Evolutionary conservation across 2,329 filamentous ascomycete species (phyloP), one percentile per base, ranked within the genome.

Genomic region (Nakataea oryzae): DNA sequence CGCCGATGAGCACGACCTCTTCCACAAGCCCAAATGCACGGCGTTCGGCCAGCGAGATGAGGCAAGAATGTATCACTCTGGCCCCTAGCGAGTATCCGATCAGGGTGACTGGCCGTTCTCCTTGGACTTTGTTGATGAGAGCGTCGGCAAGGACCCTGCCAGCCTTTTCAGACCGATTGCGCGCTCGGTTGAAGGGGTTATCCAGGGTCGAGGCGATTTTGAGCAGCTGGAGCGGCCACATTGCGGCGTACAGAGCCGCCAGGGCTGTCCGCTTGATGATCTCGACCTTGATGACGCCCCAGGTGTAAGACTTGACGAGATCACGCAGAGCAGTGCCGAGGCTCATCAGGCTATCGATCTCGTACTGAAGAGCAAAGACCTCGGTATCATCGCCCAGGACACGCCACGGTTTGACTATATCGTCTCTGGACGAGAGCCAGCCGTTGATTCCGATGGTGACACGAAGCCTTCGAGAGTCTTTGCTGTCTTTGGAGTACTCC

Each of bases 381-480:
- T 96, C 93, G 1, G 88, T 82, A 64, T 89, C 82, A 34, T 83
- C 77, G 3, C 85, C 84, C 14, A 96, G 79, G 32, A 88, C 86
- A 34, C 84, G 82, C 93, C 93, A 97, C 0, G 93, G 92, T 65
- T 84, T 83, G 6, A 88, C 82, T 29, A 96, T 84, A 67, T 96
- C 91, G 32, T 88, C 83, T 66, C 89, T 85, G 9, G 85, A 80
- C 2, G 83, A 87, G 14, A 96, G 79, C 93, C 92, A 96, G 47
- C 93, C 93, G 64, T 91, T 93, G 65, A 96, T 86, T 11, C 90
- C 91, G 63, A 97, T 90, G 0, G 90, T 92, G 3, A 97, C 87
- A 13, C 91, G 84, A 3, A 96, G 76, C 3, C 88, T 82, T 4
- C 79, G 76, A 9, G 73, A 69, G 30, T 75, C 68, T 14, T 71